A percentile compares a stretch with the other conserved stretches of the same genome.
phyloP scores from a whole-genome alignment of 2,329 filamentous ascomycete genomes.

The Pseudogymnoascus sp. region DNA sequence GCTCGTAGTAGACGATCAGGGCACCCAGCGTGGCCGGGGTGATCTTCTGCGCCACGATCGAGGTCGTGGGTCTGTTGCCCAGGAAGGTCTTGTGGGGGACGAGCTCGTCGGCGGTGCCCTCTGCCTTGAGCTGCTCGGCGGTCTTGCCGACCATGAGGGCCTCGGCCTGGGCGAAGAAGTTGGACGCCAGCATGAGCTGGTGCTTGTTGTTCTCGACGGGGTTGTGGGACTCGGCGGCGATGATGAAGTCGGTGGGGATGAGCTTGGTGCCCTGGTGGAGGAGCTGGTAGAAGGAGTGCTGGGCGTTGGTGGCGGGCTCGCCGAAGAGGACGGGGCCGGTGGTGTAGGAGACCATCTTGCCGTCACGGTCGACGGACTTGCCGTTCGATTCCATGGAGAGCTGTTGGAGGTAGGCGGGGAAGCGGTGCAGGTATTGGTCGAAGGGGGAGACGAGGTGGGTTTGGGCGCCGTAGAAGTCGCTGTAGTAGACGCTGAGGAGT shows the following conservation, averaged over 20 bases:
- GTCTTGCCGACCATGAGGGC: constrained; percentile 88
- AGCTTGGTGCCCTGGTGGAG: constrained; percentile 98
- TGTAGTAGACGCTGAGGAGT: constrained; percentile 96
- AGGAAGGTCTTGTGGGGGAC: constrained; percentile 99
- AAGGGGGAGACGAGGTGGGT: constrained; percentile 96
- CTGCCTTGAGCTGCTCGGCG: constrained; percentile 67
- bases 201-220: constrained; percentile 85
- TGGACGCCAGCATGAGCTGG: constrained; percentile 91
- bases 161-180: constrained; percentile 85
- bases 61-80: constrained; percentile 93
- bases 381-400: constrained; percentile 99
- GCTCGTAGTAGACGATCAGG: constrained; percentile 97
- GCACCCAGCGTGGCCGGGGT: constrained; percentile 90
- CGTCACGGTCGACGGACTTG: constrained; percentile 88
- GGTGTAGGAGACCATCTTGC: constrained; percentile 90
- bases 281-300: constrained; percentile 99
- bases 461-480: constrained; percentile 96
- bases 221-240: constrained; percentile 95
- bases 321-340: constrained; percentile 94
- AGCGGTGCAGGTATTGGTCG: constrained; percentile 97
- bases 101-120: constrained; percentile 64
- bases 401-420: constrained; percentile 98
- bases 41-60: constrained; percentile 83
- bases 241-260: constrained; percentile 95
- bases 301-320: constrained; percentile 96